Evolutionary conservation across 2,329 filamentous ascomycete genomes (phyloP), one percentile per base, ranked within the genome.

Genomic region (Fusarium tjaetaba): DNA sequence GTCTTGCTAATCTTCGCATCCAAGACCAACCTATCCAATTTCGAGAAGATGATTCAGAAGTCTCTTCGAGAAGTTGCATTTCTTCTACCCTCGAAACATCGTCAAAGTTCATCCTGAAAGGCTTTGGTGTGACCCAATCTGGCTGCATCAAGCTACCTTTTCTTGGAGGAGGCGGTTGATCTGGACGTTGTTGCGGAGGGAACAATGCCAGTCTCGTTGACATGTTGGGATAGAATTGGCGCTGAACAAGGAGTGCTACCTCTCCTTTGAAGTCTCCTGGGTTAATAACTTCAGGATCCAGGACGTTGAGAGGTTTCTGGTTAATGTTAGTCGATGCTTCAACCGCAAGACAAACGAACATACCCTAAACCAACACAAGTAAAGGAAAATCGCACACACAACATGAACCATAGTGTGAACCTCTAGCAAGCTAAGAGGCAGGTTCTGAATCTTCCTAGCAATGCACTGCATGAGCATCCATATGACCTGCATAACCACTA

Each of bases 381-480:
- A 75, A 38, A 76, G 68, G 36, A 72, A 39, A 3, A 75, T 32
- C 26, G 74, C 70, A 22, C 74, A 76, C 5, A 58, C 65, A 28
- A 76, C 72, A 58, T 75, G 72, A 2, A 73, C 70, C 67, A 76
- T 66, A 16, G 70, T 72, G 32, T 76, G 79, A 2, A 84, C 53
- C 52, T 85, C 82, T 4, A 85, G 70, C 7, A 85, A 76, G 2
- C 78, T 80, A 1, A 85, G 46, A 1, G 84, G 82, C 0, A 85
- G 72, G 4, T 77, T 71, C 22, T 80, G 71, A 2, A 68, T 66
- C 5, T 76, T 71, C 4, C 84, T 78, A 18, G 77, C 79, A 13
- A 83, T 72, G 51, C 76, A 79, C 63, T 85, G 80, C 0, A 82
- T 48, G 0, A 80, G 53, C 74, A 85, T 83, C 82, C 83, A 85